phyloP scores from a whole-genome alignment of 106 monocot genomes.

The Dendrobium nobile region DNA sequence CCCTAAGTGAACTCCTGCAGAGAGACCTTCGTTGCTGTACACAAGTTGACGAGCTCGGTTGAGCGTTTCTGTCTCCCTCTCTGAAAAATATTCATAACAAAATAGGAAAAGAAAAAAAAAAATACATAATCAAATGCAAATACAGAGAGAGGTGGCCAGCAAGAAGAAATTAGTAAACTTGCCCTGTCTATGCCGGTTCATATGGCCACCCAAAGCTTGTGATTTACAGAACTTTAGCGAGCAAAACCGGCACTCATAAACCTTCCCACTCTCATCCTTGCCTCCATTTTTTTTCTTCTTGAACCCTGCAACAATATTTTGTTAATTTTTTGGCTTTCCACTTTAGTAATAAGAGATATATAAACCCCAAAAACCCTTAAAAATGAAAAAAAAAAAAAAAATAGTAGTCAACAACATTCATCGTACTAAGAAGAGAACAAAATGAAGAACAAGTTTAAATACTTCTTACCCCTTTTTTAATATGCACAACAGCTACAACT shows the following conservation, averaged over 20 bases:
- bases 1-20: slow-evolving; percentile 57
- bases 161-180: slow-evolving; percentile 4
- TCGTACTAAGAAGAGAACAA: not conserved
- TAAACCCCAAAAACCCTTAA: not conserved
- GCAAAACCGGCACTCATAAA: slow-evolving; percentile 94
- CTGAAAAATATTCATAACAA: slow-evolving; percentile 19
- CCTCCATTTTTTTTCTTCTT: slow-evolving; percentile 76
- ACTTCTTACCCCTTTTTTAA: no score
- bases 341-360: not conserved
- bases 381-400: no score
- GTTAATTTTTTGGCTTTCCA: not conserved
- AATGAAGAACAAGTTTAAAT: no score
- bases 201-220: slow-evolving; percentile 95
- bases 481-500: no score
- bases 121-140: not conserved
- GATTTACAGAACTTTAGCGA: slow-evolving; percentile 97
- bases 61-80: slow-evolving; percentile 96
- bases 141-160: no score
- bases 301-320: slow-evolving; percentile 19
- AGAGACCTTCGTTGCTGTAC: slow-evolving; percentile 63
- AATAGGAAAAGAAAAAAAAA: not conserved
- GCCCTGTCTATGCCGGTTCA: slow-evolving; percentile 98
- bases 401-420: not conserved
- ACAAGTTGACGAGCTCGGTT: slow-evolving; percentile 94
- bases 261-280: slow-evolving; percentile 71